A percentile compares a stretch with the other conserved stretches of the same genome.
These are phyloP conservation scores for Aschersonia sp. DNA, from an alignment of 2,329 filamentous ascomycete genomes.

Conservation along the genomic window DNA sequence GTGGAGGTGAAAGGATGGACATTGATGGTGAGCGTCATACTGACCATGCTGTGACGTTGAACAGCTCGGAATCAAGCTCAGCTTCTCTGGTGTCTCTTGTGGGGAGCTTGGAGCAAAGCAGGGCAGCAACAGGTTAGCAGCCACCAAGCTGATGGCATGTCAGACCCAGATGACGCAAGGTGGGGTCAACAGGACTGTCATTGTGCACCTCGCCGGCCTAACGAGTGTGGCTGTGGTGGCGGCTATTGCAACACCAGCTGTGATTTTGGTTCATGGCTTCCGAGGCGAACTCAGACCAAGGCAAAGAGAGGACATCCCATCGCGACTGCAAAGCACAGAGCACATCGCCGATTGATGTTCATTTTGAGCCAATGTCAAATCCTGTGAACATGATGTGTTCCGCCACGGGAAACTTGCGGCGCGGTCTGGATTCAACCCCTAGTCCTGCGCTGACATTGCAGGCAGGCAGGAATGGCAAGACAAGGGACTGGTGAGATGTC, in stretches of 20 bases:
- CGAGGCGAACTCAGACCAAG: not conserved
- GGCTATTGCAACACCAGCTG: not conserved
- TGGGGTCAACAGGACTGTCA: not conserved
- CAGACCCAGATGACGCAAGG: conserved; percentile 1
- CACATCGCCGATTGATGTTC: too few relatives aligned
- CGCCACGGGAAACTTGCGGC: too few relatives aligned
- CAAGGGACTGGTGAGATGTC: not conserved
- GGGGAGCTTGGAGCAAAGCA: not conserved
- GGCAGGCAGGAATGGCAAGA: not conserved
- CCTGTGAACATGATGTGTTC: too few relatives aligned
- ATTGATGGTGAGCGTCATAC: conserved; percentile 4
- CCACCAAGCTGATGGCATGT: not conserved
- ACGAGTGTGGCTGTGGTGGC: not conserved
- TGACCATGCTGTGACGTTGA: conserved; percentile 3
- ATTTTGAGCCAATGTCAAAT: too few relatives aligned
- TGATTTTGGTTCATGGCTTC: too few relatives aligned
- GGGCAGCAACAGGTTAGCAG: not conserved
- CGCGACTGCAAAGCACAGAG: too few relatives aligned
- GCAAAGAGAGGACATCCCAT: not conserved
- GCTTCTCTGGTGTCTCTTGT: not conserved
- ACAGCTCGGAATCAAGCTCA: not conserved
- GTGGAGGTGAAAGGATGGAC: conserved; percentile 1
- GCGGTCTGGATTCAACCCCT: too few relatives aligned
- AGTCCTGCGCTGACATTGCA: too few relatives aligned
- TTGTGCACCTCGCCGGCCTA: not conserved